phyloP scores from a whole-genome alignment of 1,139 yeast genomes.

The Meyerozyma guilliermondii region DNA sequence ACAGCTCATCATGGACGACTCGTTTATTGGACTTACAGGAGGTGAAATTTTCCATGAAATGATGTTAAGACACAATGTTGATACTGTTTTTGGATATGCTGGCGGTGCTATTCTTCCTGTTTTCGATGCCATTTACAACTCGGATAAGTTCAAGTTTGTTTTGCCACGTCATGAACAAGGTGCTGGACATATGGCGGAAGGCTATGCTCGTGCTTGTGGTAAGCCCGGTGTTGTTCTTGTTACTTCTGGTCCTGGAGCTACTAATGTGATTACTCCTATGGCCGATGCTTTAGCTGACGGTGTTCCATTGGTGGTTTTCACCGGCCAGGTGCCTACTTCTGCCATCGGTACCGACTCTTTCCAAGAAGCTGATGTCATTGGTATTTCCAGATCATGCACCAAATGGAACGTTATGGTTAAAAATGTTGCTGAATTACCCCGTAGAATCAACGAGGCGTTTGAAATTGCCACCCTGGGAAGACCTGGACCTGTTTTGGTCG shows the following conservation, averaged over 20 bases:
- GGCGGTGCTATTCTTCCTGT: constrained; percentile 99
- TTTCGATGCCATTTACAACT: constrained; percentile 92
- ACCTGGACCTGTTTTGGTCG: constrained; percentile 98
- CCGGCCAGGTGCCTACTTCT: constrained; percentile 94
- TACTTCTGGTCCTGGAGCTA: constrained; percentile 98
- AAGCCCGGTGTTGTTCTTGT: constrained; percentile 98
- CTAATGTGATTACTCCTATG: constrained; percentile 95
- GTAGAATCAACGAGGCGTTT: constrained; percentile 94
- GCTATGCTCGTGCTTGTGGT: constrained; percentile 92
- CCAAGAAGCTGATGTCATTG: constrained; percentile 98
- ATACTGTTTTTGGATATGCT: constrained; percentile 91
- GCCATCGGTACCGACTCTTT: constrained; percentile 98
- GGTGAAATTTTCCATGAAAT: constrained; percentile 98
- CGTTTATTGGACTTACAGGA: constrained; percentile 91
- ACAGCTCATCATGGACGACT: constrained; percentile 57
- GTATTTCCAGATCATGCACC: constrained; percentile 94
- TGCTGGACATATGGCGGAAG: constrained; percentile 99
- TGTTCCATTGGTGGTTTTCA: constrained; percentile 93
- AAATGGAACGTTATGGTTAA: constrained; percentile 99
- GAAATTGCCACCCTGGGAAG: constrained; percentile 95
- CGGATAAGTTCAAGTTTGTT: constrained; percentile 82
- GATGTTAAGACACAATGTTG: constrained; percentile 96
- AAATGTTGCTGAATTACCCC: constrained; percentile 87
- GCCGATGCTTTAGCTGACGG: constrained; percentile 98
- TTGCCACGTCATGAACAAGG: constrained; percentile 98